These are phyloP conservation scores for Termitomyces sp. DNA, from an alignment of 768 basidiomycete genomes.

Conservation along the genomic window DNA sequence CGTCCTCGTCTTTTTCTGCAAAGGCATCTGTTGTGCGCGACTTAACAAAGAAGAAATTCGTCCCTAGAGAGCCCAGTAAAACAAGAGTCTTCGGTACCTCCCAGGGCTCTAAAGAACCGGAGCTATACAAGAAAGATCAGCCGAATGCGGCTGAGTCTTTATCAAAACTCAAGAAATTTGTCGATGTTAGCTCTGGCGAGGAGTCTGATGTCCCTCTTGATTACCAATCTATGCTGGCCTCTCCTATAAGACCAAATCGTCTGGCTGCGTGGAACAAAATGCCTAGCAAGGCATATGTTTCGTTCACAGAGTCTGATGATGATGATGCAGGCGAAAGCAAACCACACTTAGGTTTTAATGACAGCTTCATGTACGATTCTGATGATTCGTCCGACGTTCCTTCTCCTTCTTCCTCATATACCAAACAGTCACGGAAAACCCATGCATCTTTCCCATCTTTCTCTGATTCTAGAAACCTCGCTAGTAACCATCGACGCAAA, in stretches of 20 bases:
- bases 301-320: slow-evolving; percentile 11
- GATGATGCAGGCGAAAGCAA: background rate
- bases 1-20: background rate
- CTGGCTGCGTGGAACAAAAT: slow-evolving; percentile 1
- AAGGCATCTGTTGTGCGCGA: background rate
- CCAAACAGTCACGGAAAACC: slow-evolving; percentile 3
- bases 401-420: background rate
- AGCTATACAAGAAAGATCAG: background rate
- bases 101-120: background rate
- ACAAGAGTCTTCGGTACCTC: background rate
- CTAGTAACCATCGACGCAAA: slow-evolving; percentile 3
- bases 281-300: background rate
- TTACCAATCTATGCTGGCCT: background rate
- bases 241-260: slow-evolving; percentile 8
- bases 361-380: slow-evolving; percentile 10
- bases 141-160: background rate
- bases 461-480: slow-evolving; percentile 15
- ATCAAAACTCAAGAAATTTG: background rate
- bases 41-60: slow-evolving; percentile 7
- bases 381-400: slow-evolving; percentile 5
- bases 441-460: slow-evolving; percentile 4
- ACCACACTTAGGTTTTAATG: background rate
- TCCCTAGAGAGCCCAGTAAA: background rate
- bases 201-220: background rate
- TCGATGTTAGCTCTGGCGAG: background rate